Evolutionary conservation across 2,329 filamentous ascomycete genomes (phyloP), one percentile per base, ranked within the genome.

Genomic region (Rosellinia necatrix): DNA sequence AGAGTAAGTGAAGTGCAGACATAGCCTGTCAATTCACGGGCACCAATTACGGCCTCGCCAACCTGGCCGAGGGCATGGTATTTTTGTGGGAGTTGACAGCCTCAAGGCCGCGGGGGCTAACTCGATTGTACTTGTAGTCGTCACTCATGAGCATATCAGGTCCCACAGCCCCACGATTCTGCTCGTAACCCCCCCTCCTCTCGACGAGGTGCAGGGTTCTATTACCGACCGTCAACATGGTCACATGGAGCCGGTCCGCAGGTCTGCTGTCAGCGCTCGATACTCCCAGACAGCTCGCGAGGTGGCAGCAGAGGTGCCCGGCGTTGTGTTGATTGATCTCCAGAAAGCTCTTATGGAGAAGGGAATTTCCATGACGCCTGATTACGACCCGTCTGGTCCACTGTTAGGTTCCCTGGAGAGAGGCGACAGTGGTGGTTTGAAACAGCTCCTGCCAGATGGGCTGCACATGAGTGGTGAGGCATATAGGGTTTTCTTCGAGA

Each of bases 141-240:
- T 96, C 66, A 84, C 78, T 3, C 90, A 97, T 71, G 84, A 88
- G 6, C 76, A 78, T 54, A 81, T 96, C 57, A 73, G 74, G 53
- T 86, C 84, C 5, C 92, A 97, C 67, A 79, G 82, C 30, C 86
- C 90, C 22, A 85, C 83, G 49, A 87, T 92, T 51, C 78, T 97
- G 40, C 76, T 97, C 5, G 80, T 97, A 43, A 89, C 91, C 0
- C 91, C 93, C 22, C 90, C 92, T 1, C 92, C 92, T 0, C 74
- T 96, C 47, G 89, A 96, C 66, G 88, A 96, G 74, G 86, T 91
- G 70, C 82, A 86, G 58, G 74, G 83, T 32, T 77, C 78, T 49
- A 69, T 69, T 58, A 71, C 79, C 29, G 81, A 84, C 68, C 67
- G 75, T 15, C 73, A 67, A 1, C 72, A 75, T 58, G 82, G 82